Evolutionary conservation across 768 basidiomycete genomes (phyloP).

Genomic region (Ramaria sp.): DNA sequence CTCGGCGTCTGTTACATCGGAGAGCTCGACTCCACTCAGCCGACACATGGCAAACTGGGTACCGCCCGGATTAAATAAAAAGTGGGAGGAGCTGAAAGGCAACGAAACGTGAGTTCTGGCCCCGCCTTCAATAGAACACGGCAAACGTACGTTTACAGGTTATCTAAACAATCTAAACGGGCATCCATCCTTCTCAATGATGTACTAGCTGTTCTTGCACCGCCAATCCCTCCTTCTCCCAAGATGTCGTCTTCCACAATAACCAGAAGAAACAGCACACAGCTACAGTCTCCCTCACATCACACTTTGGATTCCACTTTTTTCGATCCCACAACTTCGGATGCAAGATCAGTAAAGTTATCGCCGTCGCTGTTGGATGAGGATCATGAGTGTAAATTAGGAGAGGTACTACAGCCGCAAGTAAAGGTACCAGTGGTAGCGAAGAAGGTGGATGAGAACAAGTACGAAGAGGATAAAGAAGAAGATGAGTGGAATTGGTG

Average conservation of each 20-base stretch:
- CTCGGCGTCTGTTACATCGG: not conserved
- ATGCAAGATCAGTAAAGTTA: not conserved
- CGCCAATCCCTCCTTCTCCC: conserved; percentile 1
- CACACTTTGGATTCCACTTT: not conserved
- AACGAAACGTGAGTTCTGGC: conserved; percentile 12
- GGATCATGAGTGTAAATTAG: not conserved
- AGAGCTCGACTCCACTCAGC: not conserved
- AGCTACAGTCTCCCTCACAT: not conserved
- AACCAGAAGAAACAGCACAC: not conserved
- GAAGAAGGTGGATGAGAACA: not conserved
- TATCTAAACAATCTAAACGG: conserved; percentile 14
- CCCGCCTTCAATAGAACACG: not conserved
- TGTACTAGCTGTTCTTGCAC: conserved; percentile 6
- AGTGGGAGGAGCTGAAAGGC: conserved; percentile 15
- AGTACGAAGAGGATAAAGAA: not conserved
- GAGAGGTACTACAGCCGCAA: conserved; percentile 4
- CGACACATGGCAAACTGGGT: conserved; percentile 6
- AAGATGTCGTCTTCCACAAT: not conserved
- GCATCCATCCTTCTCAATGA: conserved; percentile 14
- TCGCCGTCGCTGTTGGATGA: conserved; percentile 5
- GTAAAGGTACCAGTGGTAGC: not conserved
- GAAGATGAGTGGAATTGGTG: conserved; percentile 16
- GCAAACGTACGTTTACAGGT: conserved; percentile 4
- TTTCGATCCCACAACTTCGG: not conserved
- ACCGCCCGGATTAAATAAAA: conserved; percentile 12